These are phyloP conservation scores for Camelina hispida DNA, from an alignment of 345 rosid genomes.

Conservation along the genomic window DNA sequence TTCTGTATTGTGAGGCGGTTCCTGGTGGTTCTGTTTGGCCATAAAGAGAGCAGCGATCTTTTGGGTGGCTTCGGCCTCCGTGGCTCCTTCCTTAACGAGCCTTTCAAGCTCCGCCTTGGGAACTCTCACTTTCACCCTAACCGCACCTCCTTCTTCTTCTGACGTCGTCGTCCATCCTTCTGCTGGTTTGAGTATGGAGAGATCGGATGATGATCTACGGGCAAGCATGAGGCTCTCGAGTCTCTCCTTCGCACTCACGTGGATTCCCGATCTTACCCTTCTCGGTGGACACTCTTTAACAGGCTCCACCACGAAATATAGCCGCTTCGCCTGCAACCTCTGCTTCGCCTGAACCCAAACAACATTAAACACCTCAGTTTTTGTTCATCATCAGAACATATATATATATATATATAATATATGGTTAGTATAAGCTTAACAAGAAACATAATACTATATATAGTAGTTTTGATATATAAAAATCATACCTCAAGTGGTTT, in stretches of 20 bases:
- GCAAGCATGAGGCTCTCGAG: constrained; percentile 84
- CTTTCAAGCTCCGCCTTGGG: constrained; percentile 75
- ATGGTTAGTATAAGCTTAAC: background rate
- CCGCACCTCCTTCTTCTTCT: constrained; percentile 32
- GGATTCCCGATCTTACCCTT: constrained; percentile 82
- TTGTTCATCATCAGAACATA: background rate
- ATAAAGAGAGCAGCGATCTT: constrained; percentile 50
- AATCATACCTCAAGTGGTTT: constrained; percentile 54
- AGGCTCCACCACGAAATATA: constrained; percentile 81
- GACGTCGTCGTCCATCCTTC: constrained; percentile 23
- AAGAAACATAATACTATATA: background rate
- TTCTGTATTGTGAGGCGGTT: constrained; percentile 17
- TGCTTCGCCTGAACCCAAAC: constrained; percentile 46
- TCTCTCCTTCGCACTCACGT: constrained; percentile 85
- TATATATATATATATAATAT: too few relatives aligned
- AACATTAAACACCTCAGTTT: background rate
- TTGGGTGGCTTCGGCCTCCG: constrained; percentile 65
- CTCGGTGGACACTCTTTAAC: constrained; percentile 57
- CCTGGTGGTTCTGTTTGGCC: constrained; percentile 31
- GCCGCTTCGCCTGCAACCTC: constrained; percentile 67
- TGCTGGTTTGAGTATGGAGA: constrained; percentile 57
- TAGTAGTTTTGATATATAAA: background rate
- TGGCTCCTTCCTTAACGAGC: constrained; percentile 65
- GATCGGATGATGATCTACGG: constrained; percentile 84
- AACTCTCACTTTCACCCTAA: constrained; percentile 67